Percentiles rank a stretch among this genome's conserved stretches.
Conservation (phyloP, 1,284 basidiomycete genomes). For the Macrocybe sp. region DNA sequence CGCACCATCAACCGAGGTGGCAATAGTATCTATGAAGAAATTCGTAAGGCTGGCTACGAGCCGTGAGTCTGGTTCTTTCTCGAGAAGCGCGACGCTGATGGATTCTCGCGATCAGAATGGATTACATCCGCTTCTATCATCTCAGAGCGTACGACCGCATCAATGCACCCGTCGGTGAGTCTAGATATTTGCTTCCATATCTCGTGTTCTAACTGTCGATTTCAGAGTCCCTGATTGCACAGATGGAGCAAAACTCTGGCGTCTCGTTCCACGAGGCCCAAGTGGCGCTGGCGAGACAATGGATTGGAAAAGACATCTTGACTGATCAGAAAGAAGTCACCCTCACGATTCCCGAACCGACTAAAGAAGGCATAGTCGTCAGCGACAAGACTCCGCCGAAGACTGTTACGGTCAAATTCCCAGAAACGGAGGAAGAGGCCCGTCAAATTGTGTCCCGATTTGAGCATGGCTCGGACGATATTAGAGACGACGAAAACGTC, state of each 20-base stretch:
- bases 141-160: slow-evolving; percentile 88
- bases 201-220: not conserved
- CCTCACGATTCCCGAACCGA: slow-evolving; percentile 44
- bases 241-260: slow-evolving; percentile 72
- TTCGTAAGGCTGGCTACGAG: slow-evolving; percentile 76
- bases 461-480: slow-evolving; percentile 50
- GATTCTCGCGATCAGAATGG: slow-evolving; percentile 40
- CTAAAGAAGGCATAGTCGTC: slow-evolving; percentile 35
- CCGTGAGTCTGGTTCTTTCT: slow-evolving; percentile 49
- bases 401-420: slow-evolving; percentile 61
- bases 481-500: slow-evolving; percentile 57
- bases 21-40: slow-evolving; percentile 78
- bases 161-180: slow-evolving; percentile 66
- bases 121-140: slow-evolving; percentile 87
- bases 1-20: slow-evolving; percentile 87
- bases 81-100: slow-evolving; percentile 3
- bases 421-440: slow-evolving; percentile 62
- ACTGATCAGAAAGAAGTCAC: slow-evolving; percentile 47
- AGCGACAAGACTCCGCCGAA: slow-evolving; percentile 49
- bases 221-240: slow-evolving; percentile 51
- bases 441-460: slow-evolving; percentile 59
- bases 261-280: slow-evolving; percentile 83
- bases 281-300: slow-evolving; percentile 81
- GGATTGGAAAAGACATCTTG: slow-evolving; percentile 51
- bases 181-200: not conserved